Percentiles rank a stretch among this genome's conserved stretches.
Conservation (phyloP, 1,139 yeast species). For the Protomyces macrosporus region DNA sequence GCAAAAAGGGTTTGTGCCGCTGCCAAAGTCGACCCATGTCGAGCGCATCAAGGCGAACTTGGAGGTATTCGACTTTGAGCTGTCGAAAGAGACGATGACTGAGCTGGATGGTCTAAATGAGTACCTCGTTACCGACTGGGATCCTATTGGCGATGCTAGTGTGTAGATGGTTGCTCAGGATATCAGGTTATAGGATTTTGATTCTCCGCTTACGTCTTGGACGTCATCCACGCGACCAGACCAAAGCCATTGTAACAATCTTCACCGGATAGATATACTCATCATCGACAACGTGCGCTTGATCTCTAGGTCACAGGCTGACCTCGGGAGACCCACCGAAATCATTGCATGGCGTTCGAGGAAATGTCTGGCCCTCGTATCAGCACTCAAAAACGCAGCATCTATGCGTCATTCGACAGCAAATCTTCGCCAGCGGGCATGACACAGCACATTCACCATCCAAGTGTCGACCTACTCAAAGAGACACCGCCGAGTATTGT, state of each 20-base stretch:
- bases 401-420: constrained; percentile 22
- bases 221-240: background rate
- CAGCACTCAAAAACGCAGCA: constrained; percentile 2
- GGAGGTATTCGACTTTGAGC: constrained; percentile 48
- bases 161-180: background rate
- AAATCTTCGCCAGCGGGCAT: constrained; percentile 22
- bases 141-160: constrained; percentile 33
- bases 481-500: constrained; percentile 23
- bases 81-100: constrained; percentile 42
- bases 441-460: constrained; percentile 12
- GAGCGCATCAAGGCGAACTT: constrained; percentile 48
- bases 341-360: constrained; percentile 17
- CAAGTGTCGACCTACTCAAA: constrained; percentile 11
- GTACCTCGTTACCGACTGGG: constrained; percentile 27
- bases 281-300: no score
- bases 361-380: constrained; percentile 22
- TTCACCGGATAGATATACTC: background rate
- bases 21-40: constrained; percentile 61
- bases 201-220: background rate
- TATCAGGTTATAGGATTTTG: background rate
- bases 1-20: constrained; percentile 52
- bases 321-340: no score
- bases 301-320: no score
- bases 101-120: constrained; percentile 29
- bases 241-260: background rate